These are phyloP conservation scores for Magnaporthiopsis poae DNA, from an alignment of 2,329 filamentous ascomycete genomes.

Conservation along the genomic window DNA sequence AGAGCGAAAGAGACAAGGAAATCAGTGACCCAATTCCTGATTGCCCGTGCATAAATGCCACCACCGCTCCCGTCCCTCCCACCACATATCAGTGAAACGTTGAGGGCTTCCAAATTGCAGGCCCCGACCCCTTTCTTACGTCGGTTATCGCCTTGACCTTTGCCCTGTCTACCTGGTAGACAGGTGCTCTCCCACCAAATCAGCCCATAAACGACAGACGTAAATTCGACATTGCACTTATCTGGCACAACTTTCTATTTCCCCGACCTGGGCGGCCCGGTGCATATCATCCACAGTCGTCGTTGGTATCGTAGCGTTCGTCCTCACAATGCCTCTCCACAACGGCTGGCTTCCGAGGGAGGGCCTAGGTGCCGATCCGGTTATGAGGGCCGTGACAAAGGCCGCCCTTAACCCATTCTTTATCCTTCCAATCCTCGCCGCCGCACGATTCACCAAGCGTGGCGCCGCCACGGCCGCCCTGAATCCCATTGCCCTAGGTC, in stretches of 20 bases:
- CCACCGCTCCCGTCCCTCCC: too few relatives aligned
- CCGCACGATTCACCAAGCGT: constrained; percentile 53
- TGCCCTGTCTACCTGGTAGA: too few relatives aligned
- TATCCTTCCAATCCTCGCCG: constrained; percentile 52
- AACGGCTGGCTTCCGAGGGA: constrained; percentile 45
- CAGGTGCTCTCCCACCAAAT: background rate
- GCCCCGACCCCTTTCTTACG: background rate
- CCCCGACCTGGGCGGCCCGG: too few relatives aligned
- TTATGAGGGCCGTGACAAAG: constrained; percentile 45
- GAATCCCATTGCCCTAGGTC: constrained; percentile 40
- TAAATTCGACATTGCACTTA: background rate
- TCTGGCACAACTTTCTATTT: background rate
- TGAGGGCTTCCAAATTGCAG: background rate
- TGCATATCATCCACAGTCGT: background rate
- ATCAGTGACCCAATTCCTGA: background rate
- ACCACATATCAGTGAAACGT: background rate
- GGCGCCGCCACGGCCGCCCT: constrained; percentile 45
- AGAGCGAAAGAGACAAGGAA: background rate
- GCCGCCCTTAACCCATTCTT: constrained; percentile 57
- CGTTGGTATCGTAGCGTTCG: background rate
- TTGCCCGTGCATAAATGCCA: background rate
- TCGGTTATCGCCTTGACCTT: background rate
- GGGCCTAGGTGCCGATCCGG: constrained; percentile 50
- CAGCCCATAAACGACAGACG: background rate
- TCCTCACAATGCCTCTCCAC: constrained; percentile 34